A percentile compares a stretch with the other conserved stretches of the same genome.
These are phyloP conservation scores for Hypholoma fasciculare DNA, from an alignment of 768 basidiomycete species.

Conservation along the genomic window DNA sequence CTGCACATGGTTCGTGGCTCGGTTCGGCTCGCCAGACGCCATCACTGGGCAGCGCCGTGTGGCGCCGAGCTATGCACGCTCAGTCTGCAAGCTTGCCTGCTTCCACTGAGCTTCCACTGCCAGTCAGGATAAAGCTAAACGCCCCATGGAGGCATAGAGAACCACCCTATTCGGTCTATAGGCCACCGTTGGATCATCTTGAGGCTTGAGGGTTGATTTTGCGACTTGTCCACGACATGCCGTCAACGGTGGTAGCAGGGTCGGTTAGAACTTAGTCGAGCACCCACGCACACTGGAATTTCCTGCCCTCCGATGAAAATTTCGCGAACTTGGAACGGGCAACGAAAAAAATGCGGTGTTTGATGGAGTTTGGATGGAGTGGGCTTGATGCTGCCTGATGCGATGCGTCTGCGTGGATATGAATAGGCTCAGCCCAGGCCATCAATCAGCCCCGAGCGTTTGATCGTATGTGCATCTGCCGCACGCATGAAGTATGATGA, in stretches of 20 bases:
- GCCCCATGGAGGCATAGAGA: neutral
- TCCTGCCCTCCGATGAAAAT: neutral
- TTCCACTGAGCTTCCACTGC: neutral
- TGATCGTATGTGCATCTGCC: neutral
- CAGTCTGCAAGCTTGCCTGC: neutral
- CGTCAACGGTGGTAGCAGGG: no score
- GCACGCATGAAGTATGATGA: neutral
- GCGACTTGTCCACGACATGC: no score
- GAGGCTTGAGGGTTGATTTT: no score
- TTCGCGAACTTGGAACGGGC: neutral
- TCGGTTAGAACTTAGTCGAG: no score
- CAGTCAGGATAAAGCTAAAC: no score
- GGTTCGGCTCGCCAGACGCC: neutral
- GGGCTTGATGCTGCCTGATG: neutral
- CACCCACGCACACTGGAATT: neutral
- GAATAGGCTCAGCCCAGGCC: conserved; percentile 1
- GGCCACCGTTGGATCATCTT: neutral
- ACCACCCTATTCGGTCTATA: neutral
- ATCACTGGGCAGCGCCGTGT: neutral
- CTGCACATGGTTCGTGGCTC: neutral
- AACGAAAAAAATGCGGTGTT: neutral
- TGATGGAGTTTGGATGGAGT: conserved; percentile 1
- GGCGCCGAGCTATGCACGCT: neutral
- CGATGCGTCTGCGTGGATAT: neutral
- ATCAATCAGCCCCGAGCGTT: neutral